Evolutionary conservation across 1,284 basidiomycete species (phyloP), one percentile per base, ranked within the genome.

Genomic region (Ceratobasidium sp.): DNA sequence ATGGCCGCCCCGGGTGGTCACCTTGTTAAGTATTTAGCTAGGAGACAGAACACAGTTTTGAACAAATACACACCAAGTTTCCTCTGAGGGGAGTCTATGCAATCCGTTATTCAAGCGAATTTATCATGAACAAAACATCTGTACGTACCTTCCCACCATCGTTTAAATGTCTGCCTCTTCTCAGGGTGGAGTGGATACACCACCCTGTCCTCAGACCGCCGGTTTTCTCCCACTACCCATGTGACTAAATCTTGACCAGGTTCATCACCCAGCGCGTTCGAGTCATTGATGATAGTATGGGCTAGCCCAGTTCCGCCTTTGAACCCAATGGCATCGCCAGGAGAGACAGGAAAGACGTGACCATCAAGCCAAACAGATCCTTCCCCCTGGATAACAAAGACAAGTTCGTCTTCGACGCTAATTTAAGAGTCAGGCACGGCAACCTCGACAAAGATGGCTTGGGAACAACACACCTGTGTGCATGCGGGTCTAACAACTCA

Each of bases 231-330:
- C 31, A 79, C 74, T 19, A 79, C 77, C 76, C 76, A 77, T 27
- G 78, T 66, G 9, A 75, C 75, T 13, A 78, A 61, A 24, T 78
- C 77, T 39, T 78, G 58, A 2, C 78, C 77, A 59, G 74, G 74
- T 13, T 58, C 64, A 11, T 51, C 64, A 16, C 68, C 76, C 1
- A 73, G 53, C 19, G 71, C 71, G 51, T 78, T 79, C 6, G 78
- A 79, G 61, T 78, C 74, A 54, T 78, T 79, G 71, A 78, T 79
- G 56, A 79, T 75, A n/a, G 59, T 76, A 43, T 78, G 78, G 1
- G 76, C 77, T 29, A 78, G 75, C 13, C 78, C 78, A 2, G 78
- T 78, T 16, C 78, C 78, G n/a, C 72, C 76, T n/a, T 75, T 74
- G 65, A 79, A 79, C 0, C 77, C 78, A n/a, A 79, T 61, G 11